Conservation (phyloP, 2,329 filamentous ascomycete species). For the Pseudogymnoascus sp. region DNA sequence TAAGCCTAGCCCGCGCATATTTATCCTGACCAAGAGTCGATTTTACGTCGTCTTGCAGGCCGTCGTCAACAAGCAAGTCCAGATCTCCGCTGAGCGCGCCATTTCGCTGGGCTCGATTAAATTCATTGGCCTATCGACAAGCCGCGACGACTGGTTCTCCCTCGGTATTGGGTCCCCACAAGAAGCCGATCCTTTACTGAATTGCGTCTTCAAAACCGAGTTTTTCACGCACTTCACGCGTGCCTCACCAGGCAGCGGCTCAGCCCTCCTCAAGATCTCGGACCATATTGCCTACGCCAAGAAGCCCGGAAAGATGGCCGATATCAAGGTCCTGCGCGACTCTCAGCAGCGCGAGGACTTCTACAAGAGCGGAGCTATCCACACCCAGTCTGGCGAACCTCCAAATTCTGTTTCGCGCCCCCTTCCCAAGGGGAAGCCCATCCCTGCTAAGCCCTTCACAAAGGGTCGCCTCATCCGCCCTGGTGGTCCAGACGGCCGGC, state of each 20-base stretch:
- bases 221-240: slow-evolving; percentile 87
- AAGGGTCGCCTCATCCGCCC: slow-evolving; percentile 87
- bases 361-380: slow-evolving; percentile 90
- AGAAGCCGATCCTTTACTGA: slow-evolving; percentile 87
- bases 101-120: slow-evolving; percentile 84
- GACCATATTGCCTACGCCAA: slow-evolving; percentile 91
- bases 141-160: slow-evolving; percentile 95
- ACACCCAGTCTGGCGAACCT: slow-evolving; percentile 77
- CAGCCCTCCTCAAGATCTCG: slow-evolving; percentile 69
- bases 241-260: slow-evolving; percentile 63
- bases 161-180: slow-evolving; percentile 83
- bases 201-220: slow-evolving; percentile 93
- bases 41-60: slow-evolving; percentile 85
- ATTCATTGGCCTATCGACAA: slow-evolving; percentile 70
- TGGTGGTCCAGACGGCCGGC: slow-evolving; percentile 75
- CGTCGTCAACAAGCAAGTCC: slow-evolving; percentile 71
- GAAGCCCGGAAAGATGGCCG: slow-evolving; percentile 87
- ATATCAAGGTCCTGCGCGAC: slow-evolving; percentile 87
- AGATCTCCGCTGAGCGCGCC: slow-evolving; percentile 73
- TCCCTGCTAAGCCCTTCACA: slow-evolving; percentile 84
- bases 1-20: slow-evolving; percentile 78
- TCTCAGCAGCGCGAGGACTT: slow-evolving; percentile 67
- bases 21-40: slow-evolving; percentile 78
- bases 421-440: slow-evolving; percentile 78
- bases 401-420: slow-evolving; percentile 75